Percentiles rank a stretch among this genome's conserved stretches.
phyloP scores from a whole-genome alignment of 2,329 filamentous ascomycete genomes.

The Neurospora crassa region DNA sequence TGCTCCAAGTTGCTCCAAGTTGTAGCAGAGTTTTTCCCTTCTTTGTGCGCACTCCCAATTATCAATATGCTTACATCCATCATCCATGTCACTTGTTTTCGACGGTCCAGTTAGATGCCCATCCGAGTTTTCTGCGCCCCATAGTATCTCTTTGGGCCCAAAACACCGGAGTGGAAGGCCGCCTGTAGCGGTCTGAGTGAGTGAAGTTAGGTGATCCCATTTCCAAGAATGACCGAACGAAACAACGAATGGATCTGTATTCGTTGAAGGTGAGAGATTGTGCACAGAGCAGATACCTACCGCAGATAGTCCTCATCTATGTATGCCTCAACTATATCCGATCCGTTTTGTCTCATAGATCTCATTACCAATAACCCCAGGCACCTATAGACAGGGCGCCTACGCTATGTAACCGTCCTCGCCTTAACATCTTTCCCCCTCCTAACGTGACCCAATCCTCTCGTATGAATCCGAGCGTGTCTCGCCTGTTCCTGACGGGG shows the following conservation, averaged over 20 bases:
- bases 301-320: neutral
- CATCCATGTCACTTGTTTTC: neutral
- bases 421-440: neutral
- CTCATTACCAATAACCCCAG: neutral
- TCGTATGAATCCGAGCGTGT: neutral
- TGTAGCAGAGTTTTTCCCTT: neutral
- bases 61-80: neutral
- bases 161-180: neutral
- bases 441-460: neutral
- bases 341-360: neutral
- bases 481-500: neutral
- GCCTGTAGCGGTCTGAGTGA: neutral
- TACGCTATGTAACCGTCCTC: neutral
- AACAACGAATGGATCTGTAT: neutral
- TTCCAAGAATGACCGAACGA: neutral
- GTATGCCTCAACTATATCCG: neutral
- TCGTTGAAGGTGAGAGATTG: neutral
- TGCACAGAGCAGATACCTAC: neutral
- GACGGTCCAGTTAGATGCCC: neutral
- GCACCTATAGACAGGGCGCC: neutral
- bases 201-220: neutral
- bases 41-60: neutral
- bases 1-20: neutral
- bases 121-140: neutral
- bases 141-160: neutral